Conservation (phyloP, 805 yeast genomes). For the Cyberlindnera suaveolens region DNA sequence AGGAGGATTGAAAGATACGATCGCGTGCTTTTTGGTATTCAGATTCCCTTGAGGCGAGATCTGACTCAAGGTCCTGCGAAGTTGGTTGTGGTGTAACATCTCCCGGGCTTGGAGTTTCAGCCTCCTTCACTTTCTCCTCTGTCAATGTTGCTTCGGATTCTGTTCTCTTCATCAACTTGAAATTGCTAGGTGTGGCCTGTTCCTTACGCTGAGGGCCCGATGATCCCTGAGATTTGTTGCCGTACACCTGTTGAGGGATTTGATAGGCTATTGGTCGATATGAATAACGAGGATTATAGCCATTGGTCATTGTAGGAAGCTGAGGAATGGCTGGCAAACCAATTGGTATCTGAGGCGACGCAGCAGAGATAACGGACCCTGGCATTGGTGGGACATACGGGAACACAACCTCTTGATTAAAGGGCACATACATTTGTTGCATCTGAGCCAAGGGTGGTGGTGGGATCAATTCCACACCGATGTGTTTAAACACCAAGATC, state of each 20-base stretch:
- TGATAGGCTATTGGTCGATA: no score
- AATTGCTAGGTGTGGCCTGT: conserved; percentile 1
- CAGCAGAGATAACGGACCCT: not conserved
- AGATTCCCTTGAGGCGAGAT: conserved; percentile 36
- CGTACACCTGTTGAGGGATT: not conserved
- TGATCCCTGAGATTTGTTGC: no score
- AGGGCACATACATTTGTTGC: conserved; percentile 3
- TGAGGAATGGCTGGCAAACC: not conserved
- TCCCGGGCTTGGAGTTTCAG: conserved; percentile 2
- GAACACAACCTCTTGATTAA: conserved; percentile 9
- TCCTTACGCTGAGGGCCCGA: not conserved
- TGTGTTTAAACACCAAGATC: conserved; percentile 34
- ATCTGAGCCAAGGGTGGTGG: conserved; percentile 15
- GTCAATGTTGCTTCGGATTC: not conserved
- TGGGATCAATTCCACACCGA: conserved; percentile 16
- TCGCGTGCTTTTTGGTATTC: conserved; percentile 35
- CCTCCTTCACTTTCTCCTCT: not conserved
- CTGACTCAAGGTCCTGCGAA: conserved; percentile 24
- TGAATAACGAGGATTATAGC: no score
- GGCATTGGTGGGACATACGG: conserved; percentile 11
- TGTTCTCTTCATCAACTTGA: conserved; percentile 23
- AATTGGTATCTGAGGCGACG: not conserved
- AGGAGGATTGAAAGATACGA: conserved; percentile 24
- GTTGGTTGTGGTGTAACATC: not conserved
- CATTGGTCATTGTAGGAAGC: no score